Conservation (phyloP, 2,329 filamentous ascomycete genomes). For the Raffaelea arxii region DNA sequence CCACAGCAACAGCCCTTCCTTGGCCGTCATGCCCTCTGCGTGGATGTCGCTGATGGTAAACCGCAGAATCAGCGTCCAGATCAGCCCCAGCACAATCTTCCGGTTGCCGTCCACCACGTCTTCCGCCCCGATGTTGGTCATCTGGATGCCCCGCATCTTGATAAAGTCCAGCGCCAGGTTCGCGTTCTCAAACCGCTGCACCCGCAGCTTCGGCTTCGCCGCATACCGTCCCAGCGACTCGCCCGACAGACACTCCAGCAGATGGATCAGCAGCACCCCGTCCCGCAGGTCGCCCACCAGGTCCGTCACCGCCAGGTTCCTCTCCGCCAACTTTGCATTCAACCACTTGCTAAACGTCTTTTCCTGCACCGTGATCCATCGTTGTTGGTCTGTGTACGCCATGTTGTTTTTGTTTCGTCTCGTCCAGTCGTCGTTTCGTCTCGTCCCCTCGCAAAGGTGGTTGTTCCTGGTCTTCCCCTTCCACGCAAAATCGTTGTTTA, state of each 20-base stretch:
- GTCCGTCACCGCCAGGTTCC: constrained; percentile 73
- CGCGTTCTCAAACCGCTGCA: constrained; percentile 96
- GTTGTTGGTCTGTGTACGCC: constrained; percentile 55
- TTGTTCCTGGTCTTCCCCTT: no score
- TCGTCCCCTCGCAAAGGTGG: no score
- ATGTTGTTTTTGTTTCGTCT: constrained; percentile 33
- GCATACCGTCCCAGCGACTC: constrained; percentile 96
- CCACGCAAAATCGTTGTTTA: no score
- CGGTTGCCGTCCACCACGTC: constrained; percentile 96
- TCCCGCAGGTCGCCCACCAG: constrained; percentile 85
- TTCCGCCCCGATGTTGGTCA: constrained; percentile 97
- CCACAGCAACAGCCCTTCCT: constrained; percentile 91
- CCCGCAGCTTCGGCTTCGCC: constrained; percentile 87
- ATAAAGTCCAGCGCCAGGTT: constrained; percentile 93
- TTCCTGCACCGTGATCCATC: constrained; percentile 77
- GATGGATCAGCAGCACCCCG: constrained; percentile 90
- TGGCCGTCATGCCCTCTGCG: constrained; percentile 93
- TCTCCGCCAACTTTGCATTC: constrained; percentile 82
- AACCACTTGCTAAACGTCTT: constrained; percentile 99
- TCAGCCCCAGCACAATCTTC: constrained; percentile 93
- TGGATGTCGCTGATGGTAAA: constrained; percentile 99
- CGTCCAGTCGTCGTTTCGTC: no score
- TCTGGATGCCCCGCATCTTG: constrained; percentile 72
- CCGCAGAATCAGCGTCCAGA: constrained; percentile 95
- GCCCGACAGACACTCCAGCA: constrained; percentile 89